Base-by-base conservation (phyloP, 2,329 filamentous ascomycete genomes). In the Arthrobotrys sinensis region DNA sequence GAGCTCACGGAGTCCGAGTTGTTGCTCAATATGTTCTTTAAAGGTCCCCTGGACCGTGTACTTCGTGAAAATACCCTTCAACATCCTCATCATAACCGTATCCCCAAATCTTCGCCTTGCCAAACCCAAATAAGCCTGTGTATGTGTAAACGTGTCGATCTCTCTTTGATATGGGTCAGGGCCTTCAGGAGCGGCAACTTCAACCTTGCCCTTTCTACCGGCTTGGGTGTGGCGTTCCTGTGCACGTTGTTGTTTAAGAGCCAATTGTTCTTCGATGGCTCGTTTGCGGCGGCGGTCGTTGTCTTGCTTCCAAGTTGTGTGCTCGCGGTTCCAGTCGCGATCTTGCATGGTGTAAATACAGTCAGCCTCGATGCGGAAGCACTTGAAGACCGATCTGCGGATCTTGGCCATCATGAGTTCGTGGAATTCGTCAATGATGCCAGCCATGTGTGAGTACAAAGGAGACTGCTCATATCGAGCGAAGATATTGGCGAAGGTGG, bases 1-100 rank as follows among this genome's bases (percentile, higher is more conserved):
- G 82, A 84, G 50, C 34, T 85, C 82, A 71, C 85, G 83, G 72
- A 88, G 75, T 62, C 83, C 81, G 57, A 86, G 83, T 50, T 87
- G 86, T 67, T 83, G 82, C 81, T 86, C 84, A 16, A 82, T 12
- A 14, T 63, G 63, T 14, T 79, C 73, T 32, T 69, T 32, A n/a
- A 82, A 72, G 0, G 36, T 64, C 28, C 68, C 76, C 46, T 55
- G n/a, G 3, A 16, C 14, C 24, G 70, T 69, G 67, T 80, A 45
- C 55, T 72, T 53, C 48, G 63, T 38, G 66, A 75, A 45, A 55
- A 72, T 75, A 63, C 78, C 19, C 62, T 73, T 36, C 45, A 80
- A 60, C 34, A 82, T 80, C 14, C 72, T 67, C 80, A 81, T 81
- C 46, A 81, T 81, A 11, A 81, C 79, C 32, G 79, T 81, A 48